These are phyloP conservation scores for Eucalyptus victrix DNA, from an alignment of 345 rosid species.

Conservation along the genomic window DNA sequence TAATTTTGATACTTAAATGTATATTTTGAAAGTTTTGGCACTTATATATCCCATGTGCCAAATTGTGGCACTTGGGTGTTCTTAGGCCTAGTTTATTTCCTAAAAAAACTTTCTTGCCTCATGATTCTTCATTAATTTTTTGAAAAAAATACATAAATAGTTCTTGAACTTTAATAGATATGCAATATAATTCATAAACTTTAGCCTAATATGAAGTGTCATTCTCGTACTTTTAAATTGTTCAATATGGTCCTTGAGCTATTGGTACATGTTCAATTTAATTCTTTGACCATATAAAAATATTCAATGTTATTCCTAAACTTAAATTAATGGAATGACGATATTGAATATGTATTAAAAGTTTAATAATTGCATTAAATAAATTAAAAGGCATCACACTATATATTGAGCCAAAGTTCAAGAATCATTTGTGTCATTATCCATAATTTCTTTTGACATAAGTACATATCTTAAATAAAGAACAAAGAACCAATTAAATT, in stretches of 20 bases:
- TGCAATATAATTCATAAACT: background rate
- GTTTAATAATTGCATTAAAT: too few relatives aligned
- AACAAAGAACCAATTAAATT: background rate
- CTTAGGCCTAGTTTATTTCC: background rate
- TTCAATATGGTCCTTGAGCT: background rate
- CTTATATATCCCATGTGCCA: too few relatives aligned
- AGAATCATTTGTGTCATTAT: background rate
- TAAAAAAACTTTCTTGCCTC: background rate
- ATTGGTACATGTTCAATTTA: background rate
- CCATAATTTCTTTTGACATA: background rate
- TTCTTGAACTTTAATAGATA: background rate
- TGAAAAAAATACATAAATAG: background rate
- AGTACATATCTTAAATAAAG: background rate
- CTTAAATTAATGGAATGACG: background rate
- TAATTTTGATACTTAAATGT: too few relatives aligned
- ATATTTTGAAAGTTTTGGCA: too few relatives aligned
- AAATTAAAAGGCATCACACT: too few relatives aligned
- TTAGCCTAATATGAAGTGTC: background rate
- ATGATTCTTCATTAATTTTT: background rate
- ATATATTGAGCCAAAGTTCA: background rate
- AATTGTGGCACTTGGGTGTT: too few relatives aligned
- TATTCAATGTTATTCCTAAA: fast-evolving
- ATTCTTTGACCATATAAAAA: background rate
- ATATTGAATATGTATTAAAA: too few relatives aligned
- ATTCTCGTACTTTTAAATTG: fast-evolving